A percentile compares a stretch with the other conserved stretches of the same genome.
Conservation (phyloP, 345 rosid genomes). For the Rhodomyrtus tomentosa region DNA sequence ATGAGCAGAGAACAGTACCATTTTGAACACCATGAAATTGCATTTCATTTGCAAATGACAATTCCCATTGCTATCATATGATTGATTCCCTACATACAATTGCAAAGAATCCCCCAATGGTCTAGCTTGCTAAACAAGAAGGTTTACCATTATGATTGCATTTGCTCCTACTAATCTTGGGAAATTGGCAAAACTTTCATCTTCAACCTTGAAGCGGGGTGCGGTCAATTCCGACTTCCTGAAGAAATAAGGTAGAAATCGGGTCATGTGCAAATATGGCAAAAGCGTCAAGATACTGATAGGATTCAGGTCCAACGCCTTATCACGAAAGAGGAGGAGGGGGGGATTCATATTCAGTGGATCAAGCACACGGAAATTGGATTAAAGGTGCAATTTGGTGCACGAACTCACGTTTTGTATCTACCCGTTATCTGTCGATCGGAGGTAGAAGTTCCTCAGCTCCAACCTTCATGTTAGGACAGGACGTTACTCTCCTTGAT, state of each 20-base stretch:
- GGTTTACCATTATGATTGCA: neutral
- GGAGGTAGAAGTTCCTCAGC: conserved; percentile 29
- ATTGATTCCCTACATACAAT: neutral
- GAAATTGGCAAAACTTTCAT: neutral
- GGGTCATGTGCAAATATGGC: neutral
- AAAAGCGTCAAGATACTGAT: neutral
- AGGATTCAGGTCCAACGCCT: neutral
- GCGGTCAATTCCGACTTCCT: neutral
- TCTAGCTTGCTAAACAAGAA: neutral
- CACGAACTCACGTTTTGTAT: neutral
- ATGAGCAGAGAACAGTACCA: neutral
- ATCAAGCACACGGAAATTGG: neutral
- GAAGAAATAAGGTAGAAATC: neutral
- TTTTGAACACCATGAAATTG: neutral
- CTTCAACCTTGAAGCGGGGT: neutral
- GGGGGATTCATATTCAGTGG: neutral
- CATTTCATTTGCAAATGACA: neutral
- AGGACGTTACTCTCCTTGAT: conserved; percentile 7
- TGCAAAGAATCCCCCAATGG: neutral
- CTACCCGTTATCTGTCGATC: conserved; percentile 1
- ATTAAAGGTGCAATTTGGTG: neutral
- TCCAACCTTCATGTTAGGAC: conserved; percentile 24
- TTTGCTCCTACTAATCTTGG: neutral
- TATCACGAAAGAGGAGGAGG: neutral
- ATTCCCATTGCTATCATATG: neutral